Percentiles rank a stretch among this genome's conserved stretches.
phyloP scores from a whole-genome alignment of 2,329 filamentous ascomycete genomes.

The Ophiocordyceps polyrhachis-furcata region DNA sequence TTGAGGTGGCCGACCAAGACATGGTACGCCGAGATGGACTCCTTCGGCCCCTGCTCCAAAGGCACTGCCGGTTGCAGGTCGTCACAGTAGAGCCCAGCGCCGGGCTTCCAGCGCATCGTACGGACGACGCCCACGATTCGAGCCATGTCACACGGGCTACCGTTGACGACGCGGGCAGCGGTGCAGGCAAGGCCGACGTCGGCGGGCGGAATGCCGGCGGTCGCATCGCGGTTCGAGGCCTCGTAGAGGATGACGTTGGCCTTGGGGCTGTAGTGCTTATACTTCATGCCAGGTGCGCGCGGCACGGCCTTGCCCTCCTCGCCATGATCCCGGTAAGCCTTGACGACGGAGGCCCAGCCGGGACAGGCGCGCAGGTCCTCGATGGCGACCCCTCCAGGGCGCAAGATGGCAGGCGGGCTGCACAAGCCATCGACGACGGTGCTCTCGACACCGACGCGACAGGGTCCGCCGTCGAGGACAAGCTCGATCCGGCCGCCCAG shows the following conservation, averaged over 20 bases:
- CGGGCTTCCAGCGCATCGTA: conserved; percentile 32
- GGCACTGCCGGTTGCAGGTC: conserved; percentile 7
- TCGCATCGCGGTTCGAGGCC: conserved; percentile 18
- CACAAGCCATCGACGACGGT: conserved; percentile 88
- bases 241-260: conserved; percentile 76
- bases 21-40: conserved; percentile 16
- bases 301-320: conserved; percentile 48
- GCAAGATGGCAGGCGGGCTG: conserved; percentile 59
- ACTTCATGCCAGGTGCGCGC: conserved; percentile 93
- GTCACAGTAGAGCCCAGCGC: conserved; percentile 19
- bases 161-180: background rate
- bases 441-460: conserved; percentile 81
- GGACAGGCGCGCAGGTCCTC: conserved; percentile 54
- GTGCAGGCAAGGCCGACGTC: conserved; percentile 12
- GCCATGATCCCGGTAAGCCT: conserved; percentile 62
- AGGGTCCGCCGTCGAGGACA: conserved; percentile 77
- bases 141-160: background rate
- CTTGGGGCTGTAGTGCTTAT: conserved; percentile 89
- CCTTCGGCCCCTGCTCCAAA: conserved; percentile 4
- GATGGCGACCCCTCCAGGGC: conserved; percentile 74
- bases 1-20: conserved; percentile 22
- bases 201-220: conserved; percentile 15
- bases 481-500: conserved; percentile 64
- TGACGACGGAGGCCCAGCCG: conserved; percentile 65
- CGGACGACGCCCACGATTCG: conserved; percentile 33